Conservation (phyloP, 306 rosid species). For the Cicer arietinum region DNA sequence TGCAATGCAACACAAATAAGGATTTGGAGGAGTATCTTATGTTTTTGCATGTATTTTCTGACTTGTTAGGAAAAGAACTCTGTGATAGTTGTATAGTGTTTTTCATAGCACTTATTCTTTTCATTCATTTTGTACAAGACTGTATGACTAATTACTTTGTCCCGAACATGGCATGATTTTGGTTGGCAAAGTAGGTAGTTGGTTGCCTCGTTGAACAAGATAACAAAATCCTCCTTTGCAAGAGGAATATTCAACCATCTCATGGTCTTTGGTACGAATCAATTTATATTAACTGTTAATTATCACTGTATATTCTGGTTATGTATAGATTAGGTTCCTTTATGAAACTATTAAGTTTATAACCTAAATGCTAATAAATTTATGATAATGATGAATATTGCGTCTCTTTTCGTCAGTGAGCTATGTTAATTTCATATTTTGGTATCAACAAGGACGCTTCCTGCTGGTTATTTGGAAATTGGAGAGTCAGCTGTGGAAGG, state of each 20-base stretch:
- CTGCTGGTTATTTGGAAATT: slow-evolving; percentile 94
- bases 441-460: slow-evolving; percentile 81
- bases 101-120: slow-evolving; percentile 10
- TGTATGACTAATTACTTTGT: slow-evolving; percentile 44
- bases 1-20: neutral
- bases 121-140: slow-evolving; percentile 22
- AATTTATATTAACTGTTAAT: slow-evolving; percentile 21
- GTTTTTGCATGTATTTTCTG: slow-evolving; percentile 27
- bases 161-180: slow-evolving; percentile 38
- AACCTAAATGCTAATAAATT: slow-evolving; percentile 34
- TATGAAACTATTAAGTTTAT: neutral
- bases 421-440: slow-evolving; percentile 45
- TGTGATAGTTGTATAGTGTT: slow-evolving; percentile 32
- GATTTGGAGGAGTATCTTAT: slow-evolving; percentile 16
- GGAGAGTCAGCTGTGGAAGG: slow-evolving; percentile 98
- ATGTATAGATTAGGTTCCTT: slow-evolving; percentile 16
- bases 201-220: slow-evolving; percentile 94
- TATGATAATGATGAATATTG: slow-evolving; percentile 39
- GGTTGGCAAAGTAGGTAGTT: slow-evolving; percentile 70
- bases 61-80: slow-evolving; percentile 16
- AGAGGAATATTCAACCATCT: slow-evolving; percentile 95
- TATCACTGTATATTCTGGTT: slow-evolving; percentile 32
- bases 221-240: slow-evolving; percentile 88
- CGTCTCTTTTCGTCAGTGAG: slow-evolving; percentile 38
- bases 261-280: slow-evolving; percentile 88